Percentiles rank a stretch among this genome's conserved stretches.
These are phyloP conservation scores for Citrus sinensis DNA, from an alignment of 345 rosid genomes.

Conservation along the genomic window DNA sequence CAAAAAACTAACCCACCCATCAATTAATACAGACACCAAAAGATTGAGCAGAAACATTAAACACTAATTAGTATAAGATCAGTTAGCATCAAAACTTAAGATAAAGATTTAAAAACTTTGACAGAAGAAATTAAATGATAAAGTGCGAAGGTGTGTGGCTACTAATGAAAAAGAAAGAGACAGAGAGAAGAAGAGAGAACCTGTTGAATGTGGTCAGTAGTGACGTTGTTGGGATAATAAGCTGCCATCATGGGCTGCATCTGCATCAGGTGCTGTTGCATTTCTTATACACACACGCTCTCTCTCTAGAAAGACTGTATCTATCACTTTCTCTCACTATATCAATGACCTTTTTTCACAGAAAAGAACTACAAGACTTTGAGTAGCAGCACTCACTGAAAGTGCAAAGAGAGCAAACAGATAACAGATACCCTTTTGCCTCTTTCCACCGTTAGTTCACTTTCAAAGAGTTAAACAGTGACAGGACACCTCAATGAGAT, in stretches of 20 bases:
- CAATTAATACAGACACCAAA: not conserved
- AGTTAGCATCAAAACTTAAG: not conserved
- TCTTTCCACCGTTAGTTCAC: constrained; percentile 18
- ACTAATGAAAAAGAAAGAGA: not conserved
- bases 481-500: not conserved
- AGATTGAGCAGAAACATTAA: not conserved
- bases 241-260: constrained; percentile 99
- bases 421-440: constrained; percentile 20
- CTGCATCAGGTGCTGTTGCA: constrained; percentile 99
- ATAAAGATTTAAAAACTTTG: no score
- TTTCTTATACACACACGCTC: constrained; percentile 41
- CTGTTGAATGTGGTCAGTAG: constrained; percentile 99
- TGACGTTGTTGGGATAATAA: constrained; percentile 99
- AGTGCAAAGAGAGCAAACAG: constrained; percentile 21
- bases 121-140: not conserved
- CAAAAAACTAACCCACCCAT: not conserved
- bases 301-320: constrained; percentile 1
- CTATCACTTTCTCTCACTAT: constrained; percentile 13
- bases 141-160: not conserved
- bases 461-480: not conserved
- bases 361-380: constrained; percentile 9
- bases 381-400: constrained; percentile 9
- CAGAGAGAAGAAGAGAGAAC: constrained; percentile 35
- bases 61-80: no score
- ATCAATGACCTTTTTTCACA: constrained; percentile 18